Base-by-base conservation (phyloP, 352 stramenopile genomes). In the Pythium aristosporum region DNA sequence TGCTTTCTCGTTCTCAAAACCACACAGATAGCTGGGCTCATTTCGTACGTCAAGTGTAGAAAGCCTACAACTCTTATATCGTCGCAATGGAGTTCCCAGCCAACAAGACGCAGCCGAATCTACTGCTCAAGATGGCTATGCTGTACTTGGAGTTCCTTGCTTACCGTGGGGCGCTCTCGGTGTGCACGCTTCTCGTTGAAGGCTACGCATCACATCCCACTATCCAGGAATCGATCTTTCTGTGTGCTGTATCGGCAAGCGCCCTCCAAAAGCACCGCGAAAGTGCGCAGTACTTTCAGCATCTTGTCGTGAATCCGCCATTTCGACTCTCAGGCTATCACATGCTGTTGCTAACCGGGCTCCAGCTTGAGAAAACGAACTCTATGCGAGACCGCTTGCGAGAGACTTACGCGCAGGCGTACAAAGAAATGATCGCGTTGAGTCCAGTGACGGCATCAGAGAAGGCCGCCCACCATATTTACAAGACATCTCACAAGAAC, bases 51-150 rank as follows among this genome's bases (percentile, higher is more conserved):
- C 43, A 13, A 23, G 21, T 11, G 43, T 67, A 92, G 73, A 77
- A 79, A 25, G 71, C 77, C 3, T 92, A 92, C 61, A 87, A 86
- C 56, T 82, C 79, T 1, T 92, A 91, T 39, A 79, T 92, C 42
- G 82, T 92, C 20, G 82, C 81, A 15, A 91, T 92, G 81, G 84
- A 92, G 51, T 92, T 88, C 57, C 66, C 79, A 5, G 64, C 58
- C 32, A 91, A 83, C 75, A 91, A 91, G 61, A 76, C 79, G 37
- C 79, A 85, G 21, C 78, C 80, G 18, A 52, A 59, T 3, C 44
- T 92, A 39, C 57, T 92, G 25, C 57, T 84, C n/a, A 76, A 82
- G 28, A 61, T 91, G 18, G 77, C 67, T 4, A 65, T 76, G n/a
- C 67, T 92, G 50, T 92, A 92, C 54, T 62, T 92, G 18, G 84